Evolutionary conservation across 2,329 filamentous ascomycete species (phyloP).

Genomic region (Colletotrichum echinochloae): DNA sequence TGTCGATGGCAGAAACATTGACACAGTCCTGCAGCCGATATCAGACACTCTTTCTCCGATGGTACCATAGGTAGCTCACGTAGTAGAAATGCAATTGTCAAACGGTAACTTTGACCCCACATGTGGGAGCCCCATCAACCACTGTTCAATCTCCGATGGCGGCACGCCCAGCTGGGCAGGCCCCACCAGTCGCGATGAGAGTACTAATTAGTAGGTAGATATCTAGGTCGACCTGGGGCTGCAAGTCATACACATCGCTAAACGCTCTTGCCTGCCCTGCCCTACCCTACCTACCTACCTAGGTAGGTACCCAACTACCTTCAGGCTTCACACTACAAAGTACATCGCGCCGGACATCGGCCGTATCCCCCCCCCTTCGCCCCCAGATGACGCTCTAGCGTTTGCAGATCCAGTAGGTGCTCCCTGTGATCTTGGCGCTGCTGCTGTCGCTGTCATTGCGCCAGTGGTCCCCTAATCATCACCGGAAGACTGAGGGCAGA

Average conservation of each 20-base stretch:
- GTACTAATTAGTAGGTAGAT: no score
- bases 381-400: conserved; percentile 18
- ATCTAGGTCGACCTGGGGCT: conserved; percentile 13
- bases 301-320: no score
- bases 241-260: conserved; percentile 27
- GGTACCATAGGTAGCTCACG: conserved; percentile 7
- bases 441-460: neutral
- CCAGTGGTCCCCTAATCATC: conserved; percentile 5
- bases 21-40: conserved; percentile 25
- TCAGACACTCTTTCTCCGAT: conserved; percentile 18
- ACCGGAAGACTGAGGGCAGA: conserved; percentile 1
- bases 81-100: conserved; percentile 38
- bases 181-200: conserved; percentile 6
- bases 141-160: conserved; percentile 36
- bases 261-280: conserved; percentile 17
- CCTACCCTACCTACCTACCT: neutral
- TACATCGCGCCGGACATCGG: conserved; percentile 24
- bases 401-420: conserved; percentile 29
- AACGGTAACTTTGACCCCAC: conserved; percentile 35
- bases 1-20: conserved; percentile 3
- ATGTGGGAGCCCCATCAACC: conserved; percentile 21
- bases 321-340: no score
- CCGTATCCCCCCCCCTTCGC: conserved; percentile 16
- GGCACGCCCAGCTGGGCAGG: conserved; percentile 22
- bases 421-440: conserved; percentile 15